Conservation (phyloP, 129 eudicot species). For the Gnaphalium uliginosum region DNA sequence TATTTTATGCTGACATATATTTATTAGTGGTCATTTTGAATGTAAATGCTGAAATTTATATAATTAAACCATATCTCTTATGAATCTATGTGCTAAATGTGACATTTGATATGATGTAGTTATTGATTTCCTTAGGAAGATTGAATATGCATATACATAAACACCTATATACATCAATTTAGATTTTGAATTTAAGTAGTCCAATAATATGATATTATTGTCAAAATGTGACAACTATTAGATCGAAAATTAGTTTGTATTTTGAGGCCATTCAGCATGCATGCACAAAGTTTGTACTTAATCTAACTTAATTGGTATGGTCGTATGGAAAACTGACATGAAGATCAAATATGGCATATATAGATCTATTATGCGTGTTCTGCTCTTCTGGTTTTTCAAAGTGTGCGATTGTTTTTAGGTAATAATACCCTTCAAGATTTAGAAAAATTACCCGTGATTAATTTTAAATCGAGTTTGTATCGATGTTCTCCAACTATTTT, state of each 20-base stretch:
- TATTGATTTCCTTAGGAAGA: neutral
- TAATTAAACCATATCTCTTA: neutral
- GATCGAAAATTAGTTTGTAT: neutral
- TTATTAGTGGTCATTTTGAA: neutral
- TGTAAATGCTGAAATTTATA: neutral
- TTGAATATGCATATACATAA: neutral
- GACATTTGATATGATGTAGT: constrained; percentile 1
- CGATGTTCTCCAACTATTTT: too few species aligned
- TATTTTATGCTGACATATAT: neutral
- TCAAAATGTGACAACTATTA: neutral
- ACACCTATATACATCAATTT: neutral
- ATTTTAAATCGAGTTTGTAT: too few species aligned
- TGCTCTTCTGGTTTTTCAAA: neutral
- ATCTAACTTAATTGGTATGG: neutral
- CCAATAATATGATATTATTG: neutral
- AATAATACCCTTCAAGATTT: too few species aligned
- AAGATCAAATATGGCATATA: neutral
- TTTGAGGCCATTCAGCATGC: neutral
- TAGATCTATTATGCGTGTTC: neutral
- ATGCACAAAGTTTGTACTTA: neutral
- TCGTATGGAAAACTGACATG: neutral
- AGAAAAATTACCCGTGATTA: too few species aligned
- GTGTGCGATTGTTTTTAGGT: neutral
- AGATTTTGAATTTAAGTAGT: neutral
- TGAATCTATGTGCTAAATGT: neutral